Base-by-base conservation (phyloP, 495 filamentous ascomycete species). In the Tuber microsphaerosporum region DNA sequence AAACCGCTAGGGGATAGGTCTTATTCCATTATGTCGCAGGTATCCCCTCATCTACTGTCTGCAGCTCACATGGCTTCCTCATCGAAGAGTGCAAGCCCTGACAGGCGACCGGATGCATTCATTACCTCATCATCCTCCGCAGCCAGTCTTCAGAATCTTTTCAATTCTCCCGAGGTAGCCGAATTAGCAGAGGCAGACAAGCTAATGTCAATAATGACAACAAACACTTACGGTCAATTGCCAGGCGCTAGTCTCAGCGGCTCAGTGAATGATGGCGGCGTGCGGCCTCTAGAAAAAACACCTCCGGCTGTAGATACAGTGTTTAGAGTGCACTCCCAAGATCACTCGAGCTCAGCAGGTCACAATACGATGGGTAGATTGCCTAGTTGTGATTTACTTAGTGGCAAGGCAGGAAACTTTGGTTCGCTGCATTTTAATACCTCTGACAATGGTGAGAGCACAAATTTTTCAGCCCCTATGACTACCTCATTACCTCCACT, bases 181-280 rank as follows among this genome's bases (percentile, higher is more conserved):
- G 79, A 81, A 65, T 37, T 82, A 17, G 74, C 80, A 9, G 79
- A 77, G 42, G 81, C 81, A 37, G 81, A 82, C 69, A 77, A 82
- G 19, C 31, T 82, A 2, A 74, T 82, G 37, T 82, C 81, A 14
- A 75, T 82, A 41, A 81, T 82, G 75, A 82, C 81, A 17, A 79
- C 71, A 79, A 79, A 75, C 43, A 79, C 77, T 43, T 79, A 79
- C 44, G 77, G 61, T 42, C 44, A 48, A 26, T 56, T 79, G 6
- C 76, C 45, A 31, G 71, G 46, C 8, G 68, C 46, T 22, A 77
- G 73, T 39, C 76, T 68, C 16, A 39, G 73, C 51, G 71, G 43
- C 61, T 75, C 73, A 12, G 45, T 42, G 37, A 61, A 73, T 14
- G 71, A 31, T 48, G 48, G 77, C 61, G 76, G 70, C 2, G 5